Conservation (phyloP, 192 early-diverging fungal genomes). For the Coemansia sp. region DNA sequence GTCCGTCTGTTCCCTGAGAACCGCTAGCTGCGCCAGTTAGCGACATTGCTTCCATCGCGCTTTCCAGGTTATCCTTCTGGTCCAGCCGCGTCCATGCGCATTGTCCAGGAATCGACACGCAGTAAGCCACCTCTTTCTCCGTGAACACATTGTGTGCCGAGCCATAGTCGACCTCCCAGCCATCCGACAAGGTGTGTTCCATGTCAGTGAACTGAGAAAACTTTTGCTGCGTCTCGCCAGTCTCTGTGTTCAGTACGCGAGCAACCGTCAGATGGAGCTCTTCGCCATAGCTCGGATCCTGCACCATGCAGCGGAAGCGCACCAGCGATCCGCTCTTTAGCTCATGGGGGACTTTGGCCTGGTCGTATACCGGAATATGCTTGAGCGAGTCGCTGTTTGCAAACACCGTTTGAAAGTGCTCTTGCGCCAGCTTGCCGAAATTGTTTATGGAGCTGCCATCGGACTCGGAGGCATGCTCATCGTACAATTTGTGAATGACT, state of each 20-base stretch:
- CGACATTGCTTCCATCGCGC: conserved; percentile 34
- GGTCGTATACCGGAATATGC: conserved; percentile 25
- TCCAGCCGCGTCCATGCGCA: conserved; percentile 54
- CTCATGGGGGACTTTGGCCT: not conserved
- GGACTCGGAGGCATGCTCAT: conserved; percentile 11
- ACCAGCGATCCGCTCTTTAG: conserved; percentile 52
- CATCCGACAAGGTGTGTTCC: conserved; percentile 30
- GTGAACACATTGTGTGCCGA: conserved; percentile 51
- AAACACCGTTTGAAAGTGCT: conserved; percentile 29
- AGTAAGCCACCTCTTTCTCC: conserved; percentile 66
- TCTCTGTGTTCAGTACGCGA: conserved; percentile 25
- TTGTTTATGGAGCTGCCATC: conserved; percentile 3
- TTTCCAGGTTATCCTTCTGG: conserved; percentile 8
- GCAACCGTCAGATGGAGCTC: conserved; percentile 55
- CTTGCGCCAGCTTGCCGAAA: conserved; percentile 27
- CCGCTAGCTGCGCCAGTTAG: conserved; percentile 1
- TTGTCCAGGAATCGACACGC: conserved; percentile 70
- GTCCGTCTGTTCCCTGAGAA: not conserved
- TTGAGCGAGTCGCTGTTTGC: conserved; percentile 11
- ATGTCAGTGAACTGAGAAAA: conserved; percentile 52
- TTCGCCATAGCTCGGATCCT: conserved; percentile 73
- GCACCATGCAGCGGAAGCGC: conserved; percentile 78
- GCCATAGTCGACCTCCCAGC: conserved; percentile 45
- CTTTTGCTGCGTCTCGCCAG: conserved; percentile 36
- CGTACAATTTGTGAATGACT: conserved; percentile 41